Base-by-base conservation (phyloP, 345 rosid genomes). In the Euphorbia tirucalli region DNA sequence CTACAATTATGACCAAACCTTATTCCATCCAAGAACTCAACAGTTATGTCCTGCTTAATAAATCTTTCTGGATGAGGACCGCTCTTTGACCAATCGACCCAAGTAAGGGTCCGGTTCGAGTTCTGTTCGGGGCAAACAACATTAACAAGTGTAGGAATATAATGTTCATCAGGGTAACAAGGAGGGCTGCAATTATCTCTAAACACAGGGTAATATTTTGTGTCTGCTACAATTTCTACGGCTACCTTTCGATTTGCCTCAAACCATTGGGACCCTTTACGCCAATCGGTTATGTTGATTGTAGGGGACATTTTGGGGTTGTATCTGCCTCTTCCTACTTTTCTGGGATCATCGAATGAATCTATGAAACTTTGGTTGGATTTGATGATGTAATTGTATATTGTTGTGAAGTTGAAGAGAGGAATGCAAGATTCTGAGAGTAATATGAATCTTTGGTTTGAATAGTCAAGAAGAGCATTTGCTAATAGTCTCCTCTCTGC, bases 371-470 rank as follows among this genome's bases (percentile, higher is more conserved):
- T 89, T 66, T 56, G 74, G 9, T 81, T 82, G 6, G 95, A 63
- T 44, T 79, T 76, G 21, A 85, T 77, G 58, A 89, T 80, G 81
- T 86, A 89, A 50, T 81, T 60, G 44, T 89, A 89, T 64, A 72
- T 68, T 25, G 82, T 82, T 7, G 69, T 85, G 86, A 91, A 86
- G 73, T 85, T 74, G 73, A 82, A 86, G 9, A 87, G 59, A 15
- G 97, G 93, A 31, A 91, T 85, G 90, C 97, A 89, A 9, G 91
- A 77, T 50, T 91, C 91, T 0, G 95, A 89, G 32, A 91, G 81
- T 11, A 91, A 78, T n/a, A 89, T 80, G 55, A 91, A 91, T 84
- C 93, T 81, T 79, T 86, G 85, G 70, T 91, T 91, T 2, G 87
- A 79, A 30, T 56, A 19, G 67, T 89, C 93, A 3, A 89, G 81